These are phyloP conservation scores for Rhizopogon salebrosus DNA, from an alignment of 768 basidiomycete genomes.

Conservation along the genomic window DNA sequence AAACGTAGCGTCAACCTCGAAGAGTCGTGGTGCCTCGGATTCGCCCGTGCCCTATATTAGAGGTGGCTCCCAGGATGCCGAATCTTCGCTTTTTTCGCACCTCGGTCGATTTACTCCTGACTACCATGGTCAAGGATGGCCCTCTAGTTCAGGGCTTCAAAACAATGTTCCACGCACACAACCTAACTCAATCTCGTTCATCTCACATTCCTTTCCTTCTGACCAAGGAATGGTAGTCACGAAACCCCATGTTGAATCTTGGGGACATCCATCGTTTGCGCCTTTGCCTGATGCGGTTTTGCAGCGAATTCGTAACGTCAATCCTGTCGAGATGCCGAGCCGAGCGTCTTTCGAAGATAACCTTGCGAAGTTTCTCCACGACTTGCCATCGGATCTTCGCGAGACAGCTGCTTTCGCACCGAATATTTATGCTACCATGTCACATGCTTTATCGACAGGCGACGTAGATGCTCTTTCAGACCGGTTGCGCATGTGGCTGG, in stretches of 20 bases:
- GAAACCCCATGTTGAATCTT: constrained; percentile 47
- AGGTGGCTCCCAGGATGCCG: constrained; percentile 12
- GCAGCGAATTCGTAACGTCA: constrained; percentile 48
- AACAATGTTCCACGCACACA: constrained; percentile 18
- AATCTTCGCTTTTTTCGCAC: constrained; percentile 10
- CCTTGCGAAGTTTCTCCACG: constrained; percentile 43
- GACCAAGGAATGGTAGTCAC: constrained; percentile 34
- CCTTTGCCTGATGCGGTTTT: constrained; percentile 55
- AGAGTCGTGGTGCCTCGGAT: constrained; percentile 15
- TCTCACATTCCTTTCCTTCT: constrained; percentile 36
- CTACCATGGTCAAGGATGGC: constrained; percentile 13
- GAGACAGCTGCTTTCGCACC: constrained; percentile 56
- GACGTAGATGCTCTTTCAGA: constrained; percentile 28
- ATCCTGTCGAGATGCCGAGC: constrained; percentile 56
- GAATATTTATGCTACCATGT: constrained; percentile 49
- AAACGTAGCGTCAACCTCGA: constrained; percentile 36
- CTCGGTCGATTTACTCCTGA: constrained; percentile 19
- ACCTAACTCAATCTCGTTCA: constrained; percentile 35
- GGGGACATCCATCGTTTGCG: constrained; percentile 53
- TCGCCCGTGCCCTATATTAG: constrained; percentile 18
- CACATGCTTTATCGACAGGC: constrained; percentile 39
- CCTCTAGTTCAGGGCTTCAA: constrained; percentile 16
- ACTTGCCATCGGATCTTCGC: constrained; percentile 48
- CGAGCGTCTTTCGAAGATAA: constrained; percentile 48
- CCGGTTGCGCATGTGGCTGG: constrained; percentile 48